These are phyloP conservation scores for Talaromyces borbonicus DNA, from an alignment of 495 filamentous ascomycete species.

Conservation along the genomic window DNA sequence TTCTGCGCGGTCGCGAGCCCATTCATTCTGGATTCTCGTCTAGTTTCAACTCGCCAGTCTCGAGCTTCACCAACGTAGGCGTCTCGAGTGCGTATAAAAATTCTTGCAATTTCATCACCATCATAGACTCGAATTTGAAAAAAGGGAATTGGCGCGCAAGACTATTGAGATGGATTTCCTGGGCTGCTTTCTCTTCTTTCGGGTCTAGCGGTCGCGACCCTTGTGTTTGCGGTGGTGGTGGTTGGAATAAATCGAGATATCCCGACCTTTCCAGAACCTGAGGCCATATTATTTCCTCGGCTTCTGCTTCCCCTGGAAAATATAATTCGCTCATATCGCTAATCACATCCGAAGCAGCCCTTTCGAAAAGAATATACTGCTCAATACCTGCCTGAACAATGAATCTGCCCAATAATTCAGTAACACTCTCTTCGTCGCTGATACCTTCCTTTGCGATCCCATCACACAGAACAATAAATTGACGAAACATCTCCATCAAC, in stretches of 20 bases:
- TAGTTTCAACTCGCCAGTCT: constrained; percentile 20
- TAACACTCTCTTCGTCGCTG: neutral
- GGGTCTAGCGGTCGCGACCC: no score
- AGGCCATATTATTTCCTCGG: neutral
- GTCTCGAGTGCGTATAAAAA: constrained; percentile 27
- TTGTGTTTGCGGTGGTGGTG: neutral
- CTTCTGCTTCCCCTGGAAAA: no score
- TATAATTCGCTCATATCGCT: neutral
- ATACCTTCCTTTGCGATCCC: constrained; percentile 9
- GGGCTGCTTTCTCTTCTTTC: constrained; percentile 2
- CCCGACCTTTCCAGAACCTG: neutral
- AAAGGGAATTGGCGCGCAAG: constrained; percentile 9
- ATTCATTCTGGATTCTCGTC: neutral
- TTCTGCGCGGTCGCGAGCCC: neutral
- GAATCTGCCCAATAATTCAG: constrained; percentile 32
- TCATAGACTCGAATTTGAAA: constrained; percentile 14
- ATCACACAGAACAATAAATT: constrained; percentile 40
- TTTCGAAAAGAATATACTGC: constrained; percentile 28
- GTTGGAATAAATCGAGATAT: constrained; percentile 12
- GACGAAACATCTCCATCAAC: constrained; percentile 31
- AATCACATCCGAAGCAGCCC: constrained; percentile 14
- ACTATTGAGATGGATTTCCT: constrained; percentile 4
- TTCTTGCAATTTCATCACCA: constrained; percentile 21
- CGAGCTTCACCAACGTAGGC: constrained; percentile 37
- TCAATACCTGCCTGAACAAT: constrained; percentile 43